Percentiles rank a stretch among this genome's conserved stretches.
Conservation (phyloP, 306 rosid genomes). For the Ziziphus jujuba region DNA sequence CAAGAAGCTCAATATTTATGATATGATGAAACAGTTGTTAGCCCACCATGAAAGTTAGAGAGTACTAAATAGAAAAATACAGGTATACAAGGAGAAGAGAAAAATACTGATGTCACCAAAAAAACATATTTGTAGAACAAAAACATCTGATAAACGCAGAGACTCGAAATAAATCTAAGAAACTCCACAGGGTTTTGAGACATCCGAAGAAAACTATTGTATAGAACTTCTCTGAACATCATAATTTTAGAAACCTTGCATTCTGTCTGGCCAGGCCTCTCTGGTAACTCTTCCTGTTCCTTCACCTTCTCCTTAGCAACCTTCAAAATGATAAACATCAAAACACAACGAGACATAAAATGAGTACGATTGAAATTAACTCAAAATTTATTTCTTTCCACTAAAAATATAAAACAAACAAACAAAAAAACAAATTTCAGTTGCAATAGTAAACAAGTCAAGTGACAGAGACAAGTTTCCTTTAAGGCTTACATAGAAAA, state of each 20-base stretch:
- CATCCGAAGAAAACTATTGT: background rate
- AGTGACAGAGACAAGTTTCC: no score
- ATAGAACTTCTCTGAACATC: slow-evolving; percentile 20
- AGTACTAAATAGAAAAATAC: slow-evolving; percentile 1
- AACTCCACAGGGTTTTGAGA: background rate
- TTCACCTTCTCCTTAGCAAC: slow-evolving; percentile 52
- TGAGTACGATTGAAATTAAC: slow-evolving; percentile 14
- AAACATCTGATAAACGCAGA: background rate
- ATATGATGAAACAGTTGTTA: slow-evolving; percentile 19
- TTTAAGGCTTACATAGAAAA: no score
- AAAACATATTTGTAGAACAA: slow-evolving; percentile 3
- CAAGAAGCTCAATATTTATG: slow-evolving; percentile 34
- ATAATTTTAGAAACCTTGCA: slow-evolving; percentile 76
- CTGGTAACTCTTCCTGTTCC: slow-evolving; percentile 57
- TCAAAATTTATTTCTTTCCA: background rate
- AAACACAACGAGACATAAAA: slow-evolving; percentile 25
- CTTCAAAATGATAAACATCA: slow-evolving; percentile 36
- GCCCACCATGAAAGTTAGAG: slow-evolving; percentile 16
- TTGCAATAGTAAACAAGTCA: background rate
- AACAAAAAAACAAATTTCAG: background rate
- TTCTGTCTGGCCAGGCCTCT: slow-evolving; percentile 55
- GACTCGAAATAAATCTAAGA: background rate
- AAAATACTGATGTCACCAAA: slow-evolving; percentile 4
- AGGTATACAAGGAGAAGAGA: slow-evolving; percentile 8
- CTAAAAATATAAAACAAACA: background rate